Base-by-base conservation (phyloP, 805 yeast species). In the Metschnikowia arizonensis region DNA sequence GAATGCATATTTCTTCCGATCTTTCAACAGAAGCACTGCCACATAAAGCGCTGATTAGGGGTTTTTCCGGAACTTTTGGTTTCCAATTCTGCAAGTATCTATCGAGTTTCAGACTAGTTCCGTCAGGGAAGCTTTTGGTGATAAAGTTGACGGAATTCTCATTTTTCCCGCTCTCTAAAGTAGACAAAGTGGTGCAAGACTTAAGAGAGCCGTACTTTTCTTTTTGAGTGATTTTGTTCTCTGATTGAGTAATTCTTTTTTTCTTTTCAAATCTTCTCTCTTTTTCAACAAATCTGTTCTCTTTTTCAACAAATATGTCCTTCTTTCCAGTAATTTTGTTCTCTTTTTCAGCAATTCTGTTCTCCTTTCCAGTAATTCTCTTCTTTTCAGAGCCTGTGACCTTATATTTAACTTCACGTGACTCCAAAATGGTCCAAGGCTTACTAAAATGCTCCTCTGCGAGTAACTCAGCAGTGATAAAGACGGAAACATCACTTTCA, bases 101-200 rank as follows among this genome's bases (percentile, higher is more conserved):
- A 12, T 37, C 40, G 10, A 37, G 40, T n/a, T 12, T 26, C 40
- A 37, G 40, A n/a, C 17, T n/a, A 15, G 33, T 37, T 12, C 33
- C 40, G 12, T 37, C 40, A 14, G 40, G 40, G n/a, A 37, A 37
- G 26, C 40, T 37, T 19, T 37, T 26, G 19, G 25, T 28, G 12
- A n/a, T 12, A n/a, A 37, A 37, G 8, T 37, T 26, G 7, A 34
- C 18, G 11, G 19, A 34, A 23, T 11, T 18, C 6, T 28, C 31
- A 17, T 21, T 15, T 6, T 9, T 18, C 9, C 10, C 26, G 15
- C 36, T 33, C 12, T 33, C 17, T 33, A 23, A 17, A 11, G 24
- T 19, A n/a, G 36, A 33, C 11, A 18, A 12, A 8, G 36, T n/a
- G 12, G 36, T 12, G 10, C n/a, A 17, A 11, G 9, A 18, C 23